Conservation (phyloP, 371 early-diverging fungal genomes). For the Mucor irregularis region DNA sequence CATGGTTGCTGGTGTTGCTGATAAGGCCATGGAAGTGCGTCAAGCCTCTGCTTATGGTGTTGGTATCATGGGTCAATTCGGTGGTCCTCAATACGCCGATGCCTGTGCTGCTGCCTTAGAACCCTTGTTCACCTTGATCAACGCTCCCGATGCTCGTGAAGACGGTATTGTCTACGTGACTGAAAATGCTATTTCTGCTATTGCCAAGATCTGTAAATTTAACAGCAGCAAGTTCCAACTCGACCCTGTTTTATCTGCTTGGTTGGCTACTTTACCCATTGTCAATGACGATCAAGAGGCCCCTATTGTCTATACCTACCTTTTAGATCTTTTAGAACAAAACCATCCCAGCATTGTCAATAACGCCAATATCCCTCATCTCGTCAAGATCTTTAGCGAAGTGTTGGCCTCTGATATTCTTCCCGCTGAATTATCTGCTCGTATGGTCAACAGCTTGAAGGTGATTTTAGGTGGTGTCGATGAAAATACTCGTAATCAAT, state of each 20-base stretch:
- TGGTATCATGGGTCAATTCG: slow-evolving; percentile 85
- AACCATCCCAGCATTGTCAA: slow-evolving; percentile 65
- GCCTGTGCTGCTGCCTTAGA: slow-evolving; percentile 66
- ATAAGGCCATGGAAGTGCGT: slow-evolving; percentile 72
- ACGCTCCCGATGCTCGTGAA: slow-evolving; percentile 63
- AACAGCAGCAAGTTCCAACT: slow-evolving; percentile 60
- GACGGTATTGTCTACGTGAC: slow-evolving; percentile 80
- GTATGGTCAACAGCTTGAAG: slow-evolving; percentile 66
- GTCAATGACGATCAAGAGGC: slow-evolving; percentile 88
- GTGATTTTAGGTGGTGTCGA: slow-evolving; percentile 58
- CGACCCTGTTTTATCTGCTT: slow-evolving; percentile 67
- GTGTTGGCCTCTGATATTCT: slow-evolving; percentile 71
- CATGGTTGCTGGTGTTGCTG: slow-evolving; percentile 66
- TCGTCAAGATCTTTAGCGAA: slow-evolving; percentile 70
- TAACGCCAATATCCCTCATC: slow-evolving; percentile 61
- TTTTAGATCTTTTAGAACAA: slow-evolving; percentile 71
- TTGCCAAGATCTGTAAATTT: slow-evolving; percentile 84
- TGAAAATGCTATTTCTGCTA: slow-evolving; percentile 88
- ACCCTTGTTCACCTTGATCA: slow-evolving; percentile 65
- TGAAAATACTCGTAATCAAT: slow-evolving; percentile 56
- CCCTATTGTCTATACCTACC: slow-evolving; percentile 70
- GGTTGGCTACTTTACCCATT: slow-evolving; percentile 84
- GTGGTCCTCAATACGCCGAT: slow-evolving; percentile 75
- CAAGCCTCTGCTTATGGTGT: slow-evolving; percentile 94
- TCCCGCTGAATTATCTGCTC: slow-evolving; percentile 53